phyloP scores from a whole-genome alignment of 805 yeast species.

The Kodamaea kakaduensis region DNA sequence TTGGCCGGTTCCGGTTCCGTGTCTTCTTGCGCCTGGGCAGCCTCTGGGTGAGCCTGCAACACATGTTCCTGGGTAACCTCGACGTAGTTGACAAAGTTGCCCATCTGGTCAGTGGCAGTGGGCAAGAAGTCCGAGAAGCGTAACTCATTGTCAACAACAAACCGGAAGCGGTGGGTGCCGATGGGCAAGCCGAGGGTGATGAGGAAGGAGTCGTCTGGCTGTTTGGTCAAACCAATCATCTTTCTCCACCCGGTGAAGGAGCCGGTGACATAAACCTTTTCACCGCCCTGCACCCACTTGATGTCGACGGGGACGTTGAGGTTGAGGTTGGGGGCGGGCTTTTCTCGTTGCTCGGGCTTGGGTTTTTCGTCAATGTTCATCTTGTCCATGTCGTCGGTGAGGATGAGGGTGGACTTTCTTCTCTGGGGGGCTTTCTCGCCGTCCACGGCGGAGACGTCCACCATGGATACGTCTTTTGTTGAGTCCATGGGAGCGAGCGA shows the following conservation, averaged over 20 bases:
- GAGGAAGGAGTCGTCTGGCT: slow-evolving; percentile 51
- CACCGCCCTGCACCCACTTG: slow-evolving; percentile 96
- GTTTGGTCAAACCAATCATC: slow-evolving; percentile 80
- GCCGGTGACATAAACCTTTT: slow-evolving; percentile 92
- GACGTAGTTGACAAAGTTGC: slow-evolving; percentile 88
- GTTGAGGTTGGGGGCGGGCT: slow-evolving; percentile 21
- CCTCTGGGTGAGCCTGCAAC: slow-evolving; percentile 9
- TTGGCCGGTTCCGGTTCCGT: slow-evolving; percentile 15
- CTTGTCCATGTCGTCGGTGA: slow-evolving; percentile 62
- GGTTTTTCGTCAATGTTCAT: slow-evolving; percentile 38
- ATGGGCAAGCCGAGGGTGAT: slow-evolving; percentile 77
- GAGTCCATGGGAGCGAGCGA: slow-evolving; percentile 4
- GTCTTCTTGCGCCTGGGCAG: slow-evolving; percentile 9
- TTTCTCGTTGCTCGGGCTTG: slow-evolving; percentile 10
- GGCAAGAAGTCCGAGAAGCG: slow-evolving; percentile 84
- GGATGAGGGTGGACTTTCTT: slow-evolving; percentile 67
- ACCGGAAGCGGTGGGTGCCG: slow-evolving; percentile 90
- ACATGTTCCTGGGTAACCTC: slow-evolving; percentile 53
- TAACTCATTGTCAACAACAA: slow-evolving; percentile 90
- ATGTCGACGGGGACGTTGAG: slow-evolving; percentile 57
- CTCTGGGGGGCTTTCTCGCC: slow-evolving; percentile 31
- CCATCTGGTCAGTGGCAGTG: slow-evolving; percentile 97
- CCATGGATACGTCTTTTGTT: slow-evolving; percentile 39
- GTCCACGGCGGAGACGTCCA: slow-evolving; percentile 36
- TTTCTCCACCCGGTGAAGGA: slow-evolving; percentile 98